These are phyloP conservation scores for Cladosporium sp. DNA, from an alignment of 2,329 filamentous ascomycete genomes.

Conservation along the genomic window DNA sequence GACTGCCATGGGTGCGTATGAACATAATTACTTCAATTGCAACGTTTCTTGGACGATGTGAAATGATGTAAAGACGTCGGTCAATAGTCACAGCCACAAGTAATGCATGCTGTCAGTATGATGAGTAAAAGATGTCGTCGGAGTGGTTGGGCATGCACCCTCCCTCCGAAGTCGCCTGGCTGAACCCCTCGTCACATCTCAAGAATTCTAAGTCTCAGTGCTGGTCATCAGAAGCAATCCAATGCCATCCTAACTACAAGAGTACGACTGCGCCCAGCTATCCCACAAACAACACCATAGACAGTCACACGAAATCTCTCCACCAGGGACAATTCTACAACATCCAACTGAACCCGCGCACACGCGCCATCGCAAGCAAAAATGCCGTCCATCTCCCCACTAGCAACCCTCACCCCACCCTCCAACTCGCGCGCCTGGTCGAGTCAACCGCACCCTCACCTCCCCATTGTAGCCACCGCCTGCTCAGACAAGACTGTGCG, in stretches of 20 bases:
- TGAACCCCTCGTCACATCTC: slow-evolving; percentile 12
- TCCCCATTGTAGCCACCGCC: slow-evolving; percentile 85
- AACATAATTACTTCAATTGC: neutral
- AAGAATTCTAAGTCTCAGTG: slow-evolving; percentile 6
- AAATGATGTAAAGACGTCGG: neutral
- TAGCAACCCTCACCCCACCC: slow-evolving; percentile 56
- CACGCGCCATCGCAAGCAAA: neutral
- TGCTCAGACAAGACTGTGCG: slow-evolving; percentile 84
- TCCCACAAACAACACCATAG: too few species aligned
- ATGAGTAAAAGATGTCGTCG: neutral
- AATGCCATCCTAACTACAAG: neutral
- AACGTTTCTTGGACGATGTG: neutral
- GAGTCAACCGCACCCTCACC: slow-evolving; percentile 78
- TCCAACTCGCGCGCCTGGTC: slow-evolving; percentile 73
- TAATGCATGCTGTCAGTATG: neutral
- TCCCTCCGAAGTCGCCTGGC: slow-evolving; percentile 5
- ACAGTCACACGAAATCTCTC: neutral
- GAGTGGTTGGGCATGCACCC: neutral
- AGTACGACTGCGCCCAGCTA: too few species aligned
- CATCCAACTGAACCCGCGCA: neutral
- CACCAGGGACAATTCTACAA: neutral
- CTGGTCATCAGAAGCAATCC: neutral
- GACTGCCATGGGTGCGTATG: neutral
- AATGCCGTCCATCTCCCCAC: slow-evolving; percentile 39
- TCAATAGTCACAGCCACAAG: neutral